These are phyloP conservation scores for Diaporthe sp. DNA, from an alignment of 2,329 filamentous ascomycete genomes.

Conservation along the genomic window DNA sequence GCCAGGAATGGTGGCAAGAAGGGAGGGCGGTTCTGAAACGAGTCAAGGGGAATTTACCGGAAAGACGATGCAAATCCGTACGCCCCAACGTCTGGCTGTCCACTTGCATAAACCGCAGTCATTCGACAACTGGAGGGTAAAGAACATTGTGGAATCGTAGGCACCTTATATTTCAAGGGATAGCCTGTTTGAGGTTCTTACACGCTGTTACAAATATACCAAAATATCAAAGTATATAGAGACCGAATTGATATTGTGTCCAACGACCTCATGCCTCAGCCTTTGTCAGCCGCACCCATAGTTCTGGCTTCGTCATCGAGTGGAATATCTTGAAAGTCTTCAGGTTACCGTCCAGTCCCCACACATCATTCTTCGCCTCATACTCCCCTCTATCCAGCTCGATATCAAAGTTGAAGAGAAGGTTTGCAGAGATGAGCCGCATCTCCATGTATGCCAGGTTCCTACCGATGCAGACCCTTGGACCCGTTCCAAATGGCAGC, in stretches of 20 bases:
- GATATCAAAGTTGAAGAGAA: slow-evolving; percentile 53
- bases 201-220: too few species aligned
- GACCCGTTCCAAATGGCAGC: slow-evolving; percentile 60
- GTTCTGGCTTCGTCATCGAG: slow-evolving; percentile 20
- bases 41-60: too few species aligned
- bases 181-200: too few species aligned
- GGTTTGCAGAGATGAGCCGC: slow-evolving; percentile 51
- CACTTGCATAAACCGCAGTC: too few species aligned
- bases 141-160: too few species aligned
- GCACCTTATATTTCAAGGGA: too few species aligned
- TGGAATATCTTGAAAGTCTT: slow-evolving; percentile 22
- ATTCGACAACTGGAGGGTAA: too few species aligned
- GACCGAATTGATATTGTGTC: background rate
- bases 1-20: too few species aligned
- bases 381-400: slow-evolving; percentile 41
- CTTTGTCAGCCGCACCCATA: slow-evolving; percentile 1
- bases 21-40: too few species aligned
- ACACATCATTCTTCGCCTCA: slow-evolving; percentile 13
- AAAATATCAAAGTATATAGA: too few species aligned
- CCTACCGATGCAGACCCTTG: slow-evolving; percentile 63
- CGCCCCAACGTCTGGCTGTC: too few species aligned
- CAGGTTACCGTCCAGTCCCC: slow-evolving; percentile 4
- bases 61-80: too few species aligned
- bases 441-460: slow-evolving; percentile 53
- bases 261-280: background rate